A percentile compares a stretch with the other conserved stretches of the same genome.
Conservation (phyloP, 345 rosid genomes). For the Acer campestre region DNA sequence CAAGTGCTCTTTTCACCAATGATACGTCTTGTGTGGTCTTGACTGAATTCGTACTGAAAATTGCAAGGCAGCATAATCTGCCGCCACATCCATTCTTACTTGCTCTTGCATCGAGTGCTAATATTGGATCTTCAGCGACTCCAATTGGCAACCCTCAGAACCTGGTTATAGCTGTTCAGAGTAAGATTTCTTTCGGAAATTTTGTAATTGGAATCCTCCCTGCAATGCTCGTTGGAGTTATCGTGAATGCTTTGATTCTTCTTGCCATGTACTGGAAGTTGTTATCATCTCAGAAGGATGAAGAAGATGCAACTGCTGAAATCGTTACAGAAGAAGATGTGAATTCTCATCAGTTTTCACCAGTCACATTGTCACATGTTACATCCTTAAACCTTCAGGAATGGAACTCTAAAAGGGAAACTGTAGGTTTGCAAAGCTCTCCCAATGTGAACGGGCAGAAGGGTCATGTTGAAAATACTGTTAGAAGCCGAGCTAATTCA, state of each 20-base stretch:
- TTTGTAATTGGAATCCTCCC: conserved; percentile 69
- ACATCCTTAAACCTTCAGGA: conserved; percentile 49
- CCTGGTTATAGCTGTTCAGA: conserved; percentile 74
- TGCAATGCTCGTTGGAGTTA: conserved; percentile 64
- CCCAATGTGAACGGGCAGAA: conserved; percentile 12
- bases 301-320: conserved; percentile 45
- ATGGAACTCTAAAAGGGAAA: conserved; percentile 38
- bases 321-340: conserved; percentile 56
- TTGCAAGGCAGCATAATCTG: conserved; percentile 77
- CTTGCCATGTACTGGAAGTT: conserved; percentile 69
- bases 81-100: conserved; percentile 80
- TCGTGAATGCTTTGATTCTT: conserved; percentile 59
- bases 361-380: conserved; percentile 64
- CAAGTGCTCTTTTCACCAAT: conserved; percentile 87
- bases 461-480: too few species aligned
- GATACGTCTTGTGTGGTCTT: conserved; percentile 80
- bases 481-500: too few species aligned
- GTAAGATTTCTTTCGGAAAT: conserved; percentile 58
- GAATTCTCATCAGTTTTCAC: conserved; percentile 63
- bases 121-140: conserved; percentile 86
- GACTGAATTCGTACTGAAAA: conserved; percentile 80
- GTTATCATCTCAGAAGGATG: conserved; percentile 61
- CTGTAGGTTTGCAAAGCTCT: conserved; percentile 20
- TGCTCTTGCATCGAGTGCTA: conserved; percentile 84
- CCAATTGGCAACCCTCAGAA: conserved; percentile 94